Evolutionary conservation across 164 flowering plant species (phyloP).

Genomic region (Sedum album): DNA sequence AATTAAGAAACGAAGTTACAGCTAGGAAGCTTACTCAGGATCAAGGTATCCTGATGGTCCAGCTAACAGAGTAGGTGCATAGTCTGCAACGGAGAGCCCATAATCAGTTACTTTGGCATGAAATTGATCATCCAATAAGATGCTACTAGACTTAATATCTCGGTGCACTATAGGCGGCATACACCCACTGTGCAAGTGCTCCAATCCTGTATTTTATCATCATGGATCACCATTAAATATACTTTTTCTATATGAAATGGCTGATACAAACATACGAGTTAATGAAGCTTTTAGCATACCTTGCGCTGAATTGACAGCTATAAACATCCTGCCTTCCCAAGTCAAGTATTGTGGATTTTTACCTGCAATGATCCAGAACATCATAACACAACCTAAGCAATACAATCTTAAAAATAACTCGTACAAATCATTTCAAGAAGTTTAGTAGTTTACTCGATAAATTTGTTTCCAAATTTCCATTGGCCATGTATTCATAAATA

Average conservation of each 20-base stretch:
- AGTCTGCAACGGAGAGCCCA: conserved; percentile 14
- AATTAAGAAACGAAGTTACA: background rate
- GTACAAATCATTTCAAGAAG: too few species aligned
- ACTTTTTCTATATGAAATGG: background rate
- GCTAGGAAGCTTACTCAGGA: conserved; percentile 20
- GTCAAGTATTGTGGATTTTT: too few species aligned
- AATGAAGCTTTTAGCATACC: conserved; percentile 1
- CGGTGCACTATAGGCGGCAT: conserved; percentile 27
- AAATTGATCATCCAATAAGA: conserved; percentile 20
- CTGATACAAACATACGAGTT: background rate
- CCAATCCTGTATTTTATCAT: conserved; percentile 20
- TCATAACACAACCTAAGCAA: background rate
- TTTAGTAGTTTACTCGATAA: too few species aligned
- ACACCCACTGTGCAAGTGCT: conserved; percentile 25
- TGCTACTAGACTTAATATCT: conserved; percentile 27
- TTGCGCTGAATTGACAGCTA: conserved; percentile 11
- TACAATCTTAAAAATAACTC: too few species aligned
- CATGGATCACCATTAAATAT: background rate
- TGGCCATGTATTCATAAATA: too few species aligned
- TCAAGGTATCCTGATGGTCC: conserved; percentile 28
- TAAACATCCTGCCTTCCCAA: conserved; percentile 8
- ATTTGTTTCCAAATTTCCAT: too few species aligned
- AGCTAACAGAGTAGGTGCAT: conserved; percentile 8
- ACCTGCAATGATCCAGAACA: background rate
- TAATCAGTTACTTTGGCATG: conserved; percentile 26